phyloP scores from a whole-genome alignment of 78 protist species.

The Ministeria vibrans region DNA sequence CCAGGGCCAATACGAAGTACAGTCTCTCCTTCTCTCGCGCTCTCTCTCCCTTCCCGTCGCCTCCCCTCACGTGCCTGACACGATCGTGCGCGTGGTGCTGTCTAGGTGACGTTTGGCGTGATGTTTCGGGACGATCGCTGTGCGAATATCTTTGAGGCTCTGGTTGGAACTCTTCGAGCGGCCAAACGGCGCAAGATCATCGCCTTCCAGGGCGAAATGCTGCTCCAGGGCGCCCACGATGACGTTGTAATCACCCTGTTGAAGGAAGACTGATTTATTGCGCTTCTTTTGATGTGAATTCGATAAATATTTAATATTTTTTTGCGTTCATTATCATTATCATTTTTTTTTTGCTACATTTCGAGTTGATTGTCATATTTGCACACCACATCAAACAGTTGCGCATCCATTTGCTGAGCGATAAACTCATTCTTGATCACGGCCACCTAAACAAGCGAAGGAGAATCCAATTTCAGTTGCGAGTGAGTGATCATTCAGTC shows the following conservation, averaged over 20 bases:
- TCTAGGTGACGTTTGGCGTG: slow-evolving; percentile 11
- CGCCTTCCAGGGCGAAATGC: slow-evolving; percentile 17
- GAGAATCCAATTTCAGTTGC: no score
- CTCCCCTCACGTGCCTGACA: no score
- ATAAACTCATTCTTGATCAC: background rate
- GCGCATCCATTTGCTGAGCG: background rate
- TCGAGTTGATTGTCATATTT: no score
- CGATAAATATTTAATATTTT: no score
- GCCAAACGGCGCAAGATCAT: slow-evolving; percentile 29
- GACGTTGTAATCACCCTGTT: no score
- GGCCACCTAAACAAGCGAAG: no score
- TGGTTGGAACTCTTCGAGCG: slow-evolving; percentile 1
- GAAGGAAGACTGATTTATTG: no score
- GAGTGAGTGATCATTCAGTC: no score
- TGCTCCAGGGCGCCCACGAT: slow-evolving; percentile 22
- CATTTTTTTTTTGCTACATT: no score
- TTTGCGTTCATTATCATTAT: no score
- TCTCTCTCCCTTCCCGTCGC: background rate
- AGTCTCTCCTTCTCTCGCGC: background rate
- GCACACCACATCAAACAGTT: background rate
- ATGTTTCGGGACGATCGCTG: slow-evolving; percentile 10
- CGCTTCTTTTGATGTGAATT: no score
- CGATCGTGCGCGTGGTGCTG: background rate
- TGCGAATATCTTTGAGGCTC: slow-evolving; percentile 29
- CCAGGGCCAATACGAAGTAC: background rate